Base-by-base conservation (phyloP, 768 basidiomycete genomes). In the Mycena belliarum region DNA sequence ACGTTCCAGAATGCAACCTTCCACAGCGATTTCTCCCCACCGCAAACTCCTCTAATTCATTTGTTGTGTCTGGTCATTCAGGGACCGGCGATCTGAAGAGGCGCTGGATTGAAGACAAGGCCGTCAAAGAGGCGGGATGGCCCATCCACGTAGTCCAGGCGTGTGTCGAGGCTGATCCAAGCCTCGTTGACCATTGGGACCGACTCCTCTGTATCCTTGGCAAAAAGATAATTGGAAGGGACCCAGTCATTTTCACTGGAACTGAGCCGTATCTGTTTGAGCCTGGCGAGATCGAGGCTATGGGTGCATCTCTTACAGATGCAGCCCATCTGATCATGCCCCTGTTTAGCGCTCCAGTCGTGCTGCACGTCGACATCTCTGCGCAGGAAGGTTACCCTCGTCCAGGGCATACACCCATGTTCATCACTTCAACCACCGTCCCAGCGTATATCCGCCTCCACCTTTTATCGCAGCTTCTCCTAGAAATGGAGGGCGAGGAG, bases 1-100 rank as follows among this genome's bases (percentile, higher is more conserved):
- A 91, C 64, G 68, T 91, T 6, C 89, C 94, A 0, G 95, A 98
- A 74, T 88, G 91, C 55, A 94, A 96, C 64, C 80, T 97, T 6
- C 95, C 95, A 0, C 68, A 77, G 48, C 81, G 82, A 25, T 92
- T 93, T 69, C 71, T 90, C 16, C 83, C 88, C 5, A 68, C 76
- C 11, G 70, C 71, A n/a, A 87, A 86, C 63, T 83, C 88, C 3
- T 89, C 88, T 0, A 80, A 84, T 63, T 75, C 89, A 1, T 90
- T 92, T 68, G 72, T 92, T 57, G 83, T 83, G 15, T 82, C 86
- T 4, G 76, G 78, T 4, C 85, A 90, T 69, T 76, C 84, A 20
- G 87, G 88, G 0, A 71, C 73, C 4, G 82, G 84, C 44, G 79
- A 85, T 61, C 70, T 95, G 42, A 86, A 86, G 68, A 82, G 73